phyloP scores from a whole-genome alignment of 129 eudicot species.

The Dittrichia graveolens region DNA sequence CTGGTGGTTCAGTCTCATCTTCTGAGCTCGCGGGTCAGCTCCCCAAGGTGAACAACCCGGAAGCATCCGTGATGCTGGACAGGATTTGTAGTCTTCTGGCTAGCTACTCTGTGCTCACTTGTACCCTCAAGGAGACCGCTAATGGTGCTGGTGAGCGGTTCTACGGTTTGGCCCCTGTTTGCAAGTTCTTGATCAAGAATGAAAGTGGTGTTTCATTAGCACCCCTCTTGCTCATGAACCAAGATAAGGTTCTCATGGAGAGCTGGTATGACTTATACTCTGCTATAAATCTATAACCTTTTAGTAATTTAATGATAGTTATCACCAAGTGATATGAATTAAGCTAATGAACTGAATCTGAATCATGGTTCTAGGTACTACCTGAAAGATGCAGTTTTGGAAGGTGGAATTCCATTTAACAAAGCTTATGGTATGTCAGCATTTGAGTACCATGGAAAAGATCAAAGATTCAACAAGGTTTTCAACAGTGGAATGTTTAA shows the following conservation, averaged over 20 bases:
- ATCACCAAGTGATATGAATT: too few species aligned
- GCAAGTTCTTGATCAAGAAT: constrained; percentile 82
- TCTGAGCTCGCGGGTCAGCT: constrained; percentile 37
- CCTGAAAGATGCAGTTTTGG: constrained; percentile 67
- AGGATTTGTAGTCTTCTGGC: constrained; percentile 40
- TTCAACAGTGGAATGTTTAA: constrained; percentile 70
- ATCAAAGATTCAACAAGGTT: constrained; percentile 60
- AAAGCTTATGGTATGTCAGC: constrained; percentile 79
- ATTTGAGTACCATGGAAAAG: constrained; percentile 70
- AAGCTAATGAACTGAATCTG: not conserved
- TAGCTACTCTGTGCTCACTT: constrained; percentile 43
- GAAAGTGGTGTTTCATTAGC: constrained; percentile 76
- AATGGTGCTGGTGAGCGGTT: constrained; percentile 66
- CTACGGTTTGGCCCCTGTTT: constrained; percentile 81
- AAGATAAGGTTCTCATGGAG: constrained; percentile 80
- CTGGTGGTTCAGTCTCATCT: constrained; percentile 32
- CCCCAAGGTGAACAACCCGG: constrained; percentile 33
- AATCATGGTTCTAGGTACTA: constrained; percentile 50
- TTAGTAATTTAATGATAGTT: not conserved
- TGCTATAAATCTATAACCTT: not conserved
- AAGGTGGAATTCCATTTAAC: constrained; percentile 78
- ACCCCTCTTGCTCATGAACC: constrained; percentile 82
- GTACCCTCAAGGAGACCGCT: constrained; percentile 34
- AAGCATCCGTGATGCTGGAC: constrained; percentile 42
- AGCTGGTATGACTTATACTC: constrained; percentile 49